Percentiles rank a stretch among this genome's conserved stretches.
phyloP scores from a whole-genome alignment of 148 eudicot species.

The Rhododendron mucronatum region DNA sequence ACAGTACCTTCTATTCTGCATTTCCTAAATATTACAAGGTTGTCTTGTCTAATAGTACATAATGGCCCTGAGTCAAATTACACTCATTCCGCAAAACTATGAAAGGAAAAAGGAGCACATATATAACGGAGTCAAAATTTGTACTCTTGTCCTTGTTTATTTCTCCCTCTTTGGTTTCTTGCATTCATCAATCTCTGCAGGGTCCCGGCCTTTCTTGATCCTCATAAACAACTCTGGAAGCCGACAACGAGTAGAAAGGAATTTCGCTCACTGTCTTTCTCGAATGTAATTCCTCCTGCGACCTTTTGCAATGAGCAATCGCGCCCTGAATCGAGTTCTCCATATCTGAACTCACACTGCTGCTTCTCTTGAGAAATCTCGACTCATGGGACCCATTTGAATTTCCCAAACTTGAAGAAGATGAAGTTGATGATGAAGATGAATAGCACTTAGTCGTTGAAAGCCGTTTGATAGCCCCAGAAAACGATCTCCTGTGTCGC shows the following conservation, averaged over 20 bases:
- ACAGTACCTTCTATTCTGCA: neutral
- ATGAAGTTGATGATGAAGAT: slow-evolving; percentile 35
- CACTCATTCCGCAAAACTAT: neutral
- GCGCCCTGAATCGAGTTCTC: slow-evolving; percentile 83
- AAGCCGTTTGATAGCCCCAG: slow-evolving; percentile 59
- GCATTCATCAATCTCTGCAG: slow-evolving; percentile 36
- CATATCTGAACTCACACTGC: slow-evolving; percentile 41
- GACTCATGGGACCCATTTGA: slow-evolving; percentile 25
- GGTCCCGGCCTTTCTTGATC: slow-evolving; percentile 33
- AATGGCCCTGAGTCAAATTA: neutral
- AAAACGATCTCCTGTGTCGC: slow-evolving; percentile 62
- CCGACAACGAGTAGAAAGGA: slow-evolving; percentile 41
- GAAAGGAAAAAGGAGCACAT: neutral
- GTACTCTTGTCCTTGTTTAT: neutral
- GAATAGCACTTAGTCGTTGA: slow-evolving; percentile 30
- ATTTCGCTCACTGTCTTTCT: slow-evolving; percentile 44
- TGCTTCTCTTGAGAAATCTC: slow-evolving; percentile 38
- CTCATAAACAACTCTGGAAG: slow-evolving; percentile 32
- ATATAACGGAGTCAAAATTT: slow-evolving; percentile 10
- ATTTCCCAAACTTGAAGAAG: slow-evolving; percentile 27
- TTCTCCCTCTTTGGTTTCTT: neutral
- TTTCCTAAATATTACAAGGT: neutral
- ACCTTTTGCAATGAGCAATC: slow-evolving; percentile 78
- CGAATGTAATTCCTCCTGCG: slow-evolving; percentile 24
- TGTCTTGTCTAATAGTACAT: neutral